phyloP scores from a whole-genome alignment of 371 early-diverging fungal species.

The Mucor lusitanicus region DNA sequence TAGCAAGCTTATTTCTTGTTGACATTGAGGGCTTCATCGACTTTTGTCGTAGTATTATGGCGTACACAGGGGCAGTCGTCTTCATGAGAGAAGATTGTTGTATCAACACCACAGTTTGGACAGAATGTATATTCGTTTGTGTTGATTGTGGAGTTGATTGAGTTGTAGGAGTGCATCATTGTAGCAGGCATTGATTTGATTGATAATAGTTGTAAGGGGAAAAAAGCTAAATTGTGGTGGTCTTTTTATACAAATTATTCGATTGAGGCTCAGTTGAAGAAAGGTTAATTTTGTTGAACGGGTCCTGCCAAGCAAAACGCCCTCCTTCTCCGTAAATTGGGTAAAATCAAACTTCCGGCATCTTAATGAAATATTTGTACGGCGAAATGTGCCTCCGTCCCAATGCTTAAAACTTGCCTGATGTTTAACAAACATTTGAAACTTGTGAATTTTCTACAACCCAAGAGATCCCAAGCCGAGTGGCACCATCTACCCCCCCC shows the following conservation, averaged over 20 bases:
- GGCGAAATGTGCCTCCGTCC: background rate
- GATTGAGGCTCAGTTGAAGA: background rate
- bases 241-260: background rate
- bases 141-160: background rate
- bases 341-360: background rate
- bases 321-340: background rate
- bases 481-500: background rate
- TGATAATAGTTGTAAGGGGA: background rate
- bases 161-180: background rate
- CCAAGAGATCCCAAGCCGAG: background rate
- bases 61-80: constrained; percentile 22
- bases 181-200: background rate
- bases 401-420: background rate
- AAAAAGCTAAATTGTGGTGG: background rate
- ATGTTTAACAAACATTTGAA: background rate
- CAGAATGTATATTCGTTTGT: constrained; percentile 21
- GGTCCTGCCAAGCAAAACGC: background rate
- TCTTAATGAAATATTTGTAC: background rate
- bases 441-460: background rate
- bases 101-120: constrained; percentile 29
- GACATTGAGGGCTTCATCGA: background rate
- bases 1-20: background rate
- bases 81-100: constrained; percentile 25
- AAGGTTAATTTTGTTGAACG: background rate
- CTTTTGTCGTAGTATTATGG: background rate